phyloP scores from a whole-genome alignment of 2,329 filamentous ascomycete species.

The Fusarium musae region DNA sequence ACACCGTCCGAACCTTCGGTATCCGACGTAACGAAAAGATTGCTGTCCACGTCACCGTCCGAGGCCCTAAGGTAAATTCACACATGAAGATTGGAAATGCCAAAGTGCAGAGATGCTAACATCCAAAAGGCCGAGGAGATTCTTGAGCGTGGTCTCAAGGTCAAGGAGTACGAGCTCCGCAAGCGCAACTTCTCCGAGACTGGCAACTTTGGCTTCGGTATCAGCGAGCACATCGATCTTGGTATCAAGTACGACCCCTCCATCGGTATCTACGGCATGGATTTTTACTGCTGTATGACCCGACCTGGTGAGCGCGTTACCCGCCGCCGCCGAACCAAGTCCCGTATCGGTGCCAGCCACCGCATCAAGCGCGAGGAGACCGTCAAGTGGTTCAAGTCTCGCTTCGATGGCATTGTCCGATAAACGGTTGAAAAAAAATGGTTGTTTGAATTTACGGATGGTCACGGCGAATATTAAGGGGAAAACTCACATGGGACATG shows the following conservation, averaged over 20 bases:
- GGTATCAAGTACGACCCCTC: slow-evolving; percentile 99
- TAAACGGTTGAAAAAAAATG: slow-evolving; percentile 66
- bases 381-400: slow-evolving; percentile 91
- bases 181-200: slow-evolving; percentile 99
- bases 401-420: slow-evolving; percentile 99
- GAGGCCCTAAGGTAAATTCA: slow-evolving; percentile 77
- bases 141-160: slow-evolving; percentile 99
- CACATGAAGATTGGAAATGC: not conserved
- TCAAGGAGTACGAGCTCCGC: slow-evolving; percentile 99
- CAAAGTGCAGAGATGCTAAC: slow-evolving; percentile 38
- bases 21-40: slow-evolving; percentile 99
- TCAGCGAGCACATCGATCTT: slow-evolving; percentile 99
- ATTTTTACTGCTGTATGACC: slow-evolving; percentile 99
- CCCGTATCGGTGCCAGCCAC: slow-evolving; percentile 87
- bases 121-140: slow-evolving; percentile 88
- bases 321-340: slow-evolving; percentile 91
- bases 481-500: slow-evolving; percentile 52
- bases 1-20: slow-evolving; percentile 99
- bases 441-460: slow-evolving; percentile 51
- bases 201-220: slow-evolving; percentile 99
- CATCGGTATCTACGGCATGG: slow-evolving; percentile 99
- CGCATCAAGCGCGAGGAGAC: slow-evolving; percentile 95
- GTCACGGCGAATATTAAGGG: slow-evolving; percentile 55
- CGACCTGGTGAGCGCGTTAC: slow-evolving; percentile 98
- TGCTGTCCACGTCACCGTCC: slow-evolving; percentile 98